Base-by-base conservation (phyloP, 176 grass and related monocot genomes). In the Carex parvula region DNA sequence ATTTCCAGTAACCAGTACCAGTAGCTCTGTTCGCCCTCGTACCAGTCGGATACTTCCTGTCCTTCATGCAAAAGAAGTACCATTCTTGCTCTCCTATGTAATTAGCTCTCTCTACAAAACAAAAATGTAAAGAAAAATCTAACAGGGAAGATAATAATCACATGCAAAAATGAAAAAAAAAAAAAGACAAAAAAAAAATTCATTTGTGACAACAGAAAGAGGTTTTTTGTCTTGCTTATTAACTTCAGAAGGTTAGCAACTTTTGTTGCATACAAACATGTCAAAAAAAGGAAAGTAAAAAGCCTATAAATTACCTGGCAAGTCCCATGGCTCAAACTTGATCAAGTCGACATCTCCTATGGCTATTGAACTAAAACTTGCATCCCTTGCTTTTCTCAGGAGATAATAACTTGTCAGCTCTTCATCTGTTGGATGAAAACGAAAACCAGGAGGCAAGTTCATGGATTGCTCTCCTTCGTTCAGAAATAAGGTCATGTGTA, bases 371-470 rank as follows among this genome's bases (percentile, higher is more conserved):
- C 74, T 85, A 71, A 88, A 93, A 85, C 76, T 84, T 60, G 32
- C 68, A 53, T 86, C 81, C 81, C 59, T 79, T 65, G 86, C 74
- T 82, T 90, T 93, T 85, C 87, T 88, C 60, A 84, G 69, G 60
- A 93, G 91, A 81, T 93, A 93, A 87, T 55, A 74, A 58, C 29
- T 86, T 84, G 91, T 57, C 39, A 91, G 84, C 87, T 94, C 92
- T 56, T 91, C 92, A 33, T 94, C 85, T 0, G 92, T 91, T 2
- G 92, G 92, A 69, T 89, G 88, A 79, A 94, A 94, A 17, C 87
- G 85, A 68, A 94, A 91, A 24, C 92, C 92, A 21, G 89, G 79
- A 32, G 84, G 89, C 68, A 93, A 68, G 68, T 86, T 86, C 80
- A 71, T 63, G 42, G 0, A 30, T 77, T 69, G 22, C 21, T 70